Evolutionary conservation across 805 yeast species (phyloP).

Genomic region (Candida insectorum): DNA sequence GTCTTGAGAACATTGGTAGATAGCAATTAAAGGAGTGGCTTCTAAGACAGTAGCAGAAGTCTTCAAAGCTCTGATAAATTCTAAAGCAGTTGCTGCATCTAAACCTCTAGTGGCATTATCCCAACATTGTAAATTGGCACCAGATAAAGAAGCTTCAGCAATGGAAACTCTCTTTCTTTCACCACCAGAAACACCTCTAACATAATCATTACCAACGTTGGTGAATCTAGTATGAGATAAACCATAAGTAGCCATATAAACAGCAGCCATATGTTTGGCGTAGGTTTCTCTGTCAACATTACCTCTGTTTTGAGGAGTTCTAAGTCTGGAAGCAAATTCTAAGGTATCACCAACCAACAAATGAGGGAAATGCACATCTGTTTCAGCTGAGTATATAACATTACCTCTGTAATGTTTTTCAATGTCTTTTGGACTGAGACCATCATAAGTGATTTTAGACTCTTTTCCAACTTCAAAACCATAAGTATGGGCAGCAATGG

Average conservation of each 20-base stretch:
- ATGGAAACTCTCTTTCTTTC: constrained; percentile 78
- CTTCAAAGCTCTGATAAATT: constrained; percentile 66
- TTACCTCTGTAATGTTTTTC: constrained; percentile 29
- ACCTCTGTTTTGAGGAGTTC: constrained; percentile 37
- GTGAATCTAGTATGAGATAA: constrained; percentile 54
- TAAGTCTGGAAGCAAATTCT: constrained; percentile 50
- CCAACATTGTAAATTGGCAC: constrained; percentile 54
- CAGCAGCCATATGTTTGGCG: constrained; percentile 39
- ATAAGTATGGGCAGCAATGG: constrained; percentile 32
- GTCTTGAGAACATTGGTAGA: constrained; percentile 48
- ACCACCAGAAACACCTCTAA: constrained; percentile 78
- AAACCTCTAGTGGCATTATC: constrained; percentile 83
- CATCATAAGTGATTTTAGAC: constrained; percentile 31
- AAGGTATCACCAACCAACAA: constrained; percentile 53
- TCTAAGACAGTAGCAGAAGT: constrained; percentile 49
- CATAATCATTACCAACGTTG: constrained; percentile 59
- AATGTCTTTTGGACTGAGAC: constrained; percentile 25
- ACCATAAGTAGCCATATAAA: constrained; percentile 43
- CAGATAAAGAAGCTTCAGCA: constrained; percentile 67
- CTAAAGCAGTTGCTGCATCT: constrained; percentile 80
- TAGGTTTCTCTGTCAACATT: constrained; percentile 27
- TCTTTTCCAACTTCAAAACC: constrained; percentile 31
- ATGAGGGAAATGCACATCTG: constrained; percentile 55
- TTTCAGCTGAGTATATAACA: constrained; percentile 45
- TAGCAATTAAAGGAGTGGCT: constrained; percentile 57